A percentile compares a stretch with the other conserved stretches of the same genome.
phyloP scores from a whole-genome alignment of 2,329 filamentous ascomycete genomes.

The Thielaviopsis populi region DNA sequence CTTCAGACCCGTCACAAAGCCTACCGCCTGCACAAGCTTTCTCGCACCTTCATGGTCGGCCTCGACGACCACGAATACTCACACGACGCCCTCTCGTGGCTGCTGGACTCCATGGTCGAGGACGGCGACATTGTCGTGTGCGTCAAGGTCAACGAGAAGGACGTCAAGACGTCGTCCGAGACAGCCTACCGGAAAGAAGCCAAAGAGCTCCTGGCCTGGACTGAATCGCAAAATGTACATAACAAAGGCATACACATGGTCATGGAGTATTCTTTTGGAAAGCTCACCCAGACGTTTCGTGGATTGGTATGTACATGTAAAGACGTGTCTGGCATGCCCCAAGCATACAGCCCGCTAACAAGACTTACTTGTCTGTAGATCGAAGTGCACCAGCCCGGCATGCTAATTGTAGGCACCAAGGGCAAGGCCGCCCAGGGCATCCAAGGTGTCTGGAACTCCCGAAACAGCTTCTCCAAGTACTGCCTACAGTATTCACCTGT shows the following conservation, averaged over 20 bases:
- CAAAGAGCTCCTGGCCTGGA: constrained; percentile 54
- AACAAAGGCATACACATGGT: constrained; percentile 76
- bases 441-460: constrained; percentile 62
- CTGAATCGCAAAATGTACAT: constrained; percentile 61
- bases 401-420: constrained; percentile 78
- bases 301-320: constrained; percentile 52
- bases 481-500: constrained; percentile 88
- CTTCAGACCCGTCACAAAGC: constrained; percentile 75
- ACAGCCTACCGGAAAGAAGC: constrained; percentile 65
- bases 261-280: constrained; percentile 76
- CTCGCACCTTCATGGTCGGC: constrained; percentile 78
- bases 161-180: constrained; percentile 51
- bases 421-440: constrained; percentile 74
- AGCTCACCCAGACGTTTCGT: constrained; percentile 80
- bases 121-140: constrained; percentile 91
- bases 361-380: constrained; percentile 40
- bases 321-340: no score
- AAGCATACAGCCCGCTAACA: neutral
- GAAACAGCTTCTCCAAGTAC: constrained; percentile 83
- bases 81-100: constrained; percentile 82
- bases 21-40: constrained; percentile 65
- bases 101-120: constrained; percentile 80
- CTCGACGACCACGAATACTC: constrained; percentile 86
- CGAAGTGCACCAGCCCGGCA: constrained; percentile 77
- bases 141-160: constrained; percentile 73